Evolutionary conservation across 306 rosid genomes (phyloP), one percentile per base, ranked within the genome.

Genomic region (Prunus padus): DNA sequence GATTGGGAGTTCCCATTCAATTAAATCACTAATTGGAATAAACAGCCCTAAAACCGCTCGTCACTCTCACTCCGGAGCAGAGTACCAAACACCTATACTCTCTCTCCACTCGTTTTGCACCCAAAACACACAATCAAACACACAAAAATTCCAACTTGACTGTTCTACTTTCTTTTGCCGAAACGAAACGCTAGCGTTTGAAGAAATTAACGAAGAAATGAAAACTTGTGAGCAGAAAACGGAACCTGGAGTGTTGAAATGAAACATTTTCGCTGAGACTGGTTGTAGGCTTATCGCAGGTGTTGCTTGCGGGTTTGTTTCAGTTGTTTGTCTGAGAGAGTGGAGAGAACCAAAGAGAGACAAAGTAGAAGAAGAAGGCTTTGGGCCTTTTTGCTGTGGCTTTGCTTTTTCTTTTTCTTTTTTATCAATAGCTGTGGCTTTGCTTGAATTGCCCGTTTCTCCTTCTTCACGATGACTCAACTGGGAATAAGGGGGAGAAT

Each of bases 191-290:
- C 4, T 7, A 14, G 30, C 18, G 13, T 50, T 11, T 19, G 47
- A 69, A 54, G 65, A 54, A 8, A 31, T 5, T n/a, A 56, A 37
- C 42, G 9, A 37, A 68, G 72, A 68, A 66, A 10, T n/a, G 72
- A 46, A 68, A 28, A 47, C 44, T 22, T n/a, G n/a, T 20, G 12
- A 46, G 52, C 37, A 51, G 60, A 37, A 72, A 31, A 42, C 11
- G 40, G 81, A 71, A 75, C 84, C 84, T 80, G 77, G 10, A 44
- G 73, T 22, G 74, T 55, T 1, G 44, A 23, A 61, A 59, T 9
- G 56, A 56, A 73, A 44, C 77, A 59, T 73, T 44, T 16, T 26
- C 59, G 19, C n/a, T 16, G 47, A 55, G 65, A 40, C 40, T 37
- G 30, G 22, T 56, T 10, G 22, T 12, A 45, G 23, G 45, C 57